A percentile compares a stretch with the other conserved stretches of the same genome.
Evolutionary conservation across 352 stramenopile genomes (phyloP).

Genomic region (Pythium oligandrum): DNA sequence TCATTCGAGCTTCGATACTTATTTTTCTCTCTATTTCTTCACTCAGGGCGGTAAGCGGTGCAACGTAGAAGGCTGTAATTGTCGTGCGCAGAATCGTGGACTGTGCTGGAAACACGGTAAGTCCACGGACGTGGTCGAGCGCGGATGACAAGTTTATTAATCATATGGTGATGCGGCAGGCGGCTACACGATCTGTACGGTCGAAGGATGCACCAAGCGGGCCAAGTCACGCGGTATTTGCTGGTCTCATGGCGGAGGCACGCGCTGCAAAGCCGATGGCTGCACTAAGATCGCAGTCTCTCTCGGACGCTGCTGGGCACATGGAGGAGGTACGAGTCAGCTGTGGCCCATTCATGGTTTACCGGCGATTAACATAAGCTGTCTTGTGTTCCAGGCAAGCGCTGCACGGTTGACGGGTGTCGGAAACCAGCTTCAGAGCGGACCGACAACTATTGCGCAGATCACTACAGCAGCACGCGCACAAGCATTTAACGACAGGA

Average conservation of each 20-base stretch:
- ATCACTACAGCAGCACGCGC: too few relatives aligned
- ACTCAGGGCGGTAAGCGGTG: conserved; percentile 34
- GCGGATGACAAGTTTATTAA: too few relatives aligned
- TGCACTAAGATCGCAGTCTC: conserved; percentile 61
- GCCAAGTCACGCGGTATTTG: conserved; percentile 28
- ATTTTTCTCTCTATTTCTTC: too few relatives aligned
- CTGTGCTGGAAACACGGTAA: conserved; percentile 23
- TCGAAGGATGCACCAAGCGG: conserved; percentile 43
- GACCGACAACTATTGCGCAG: too few relatives aligned
- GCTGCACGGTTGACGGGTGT: too few relatives aligned
- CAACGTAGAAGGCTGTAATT: conserved; percentile 20
- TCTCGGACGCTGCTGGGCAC: conserved; percentile 43
- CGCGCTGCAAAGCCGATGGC: conserved; percentile 38
- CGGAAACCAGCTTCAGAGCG: too few relatives aligned
- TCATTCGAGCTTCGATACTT: not conserved
- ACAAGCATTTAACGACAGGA: too few relatives aligned
- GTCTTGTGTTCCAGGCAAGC: too few relatives aligned
- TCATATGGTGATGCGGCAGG: conserved; percentile 2
- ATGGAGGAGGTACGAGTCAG: conserved; percentile 7
- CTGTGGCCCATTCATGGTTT: too few relatives aligned
- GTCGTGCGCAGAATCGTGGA: conserved; percentile 25
- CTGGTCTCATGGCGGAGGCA: conserved; percentile 28
- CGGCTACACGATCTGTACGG: conserved; percentile 45
- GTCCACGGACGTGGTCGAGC: not conserved
- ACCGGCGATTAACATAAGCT: too few relatives aligned